Conservation (phyloP, 2,329 filamentous ascomycete genomes). For the Calonectria naviculata region DNA sequence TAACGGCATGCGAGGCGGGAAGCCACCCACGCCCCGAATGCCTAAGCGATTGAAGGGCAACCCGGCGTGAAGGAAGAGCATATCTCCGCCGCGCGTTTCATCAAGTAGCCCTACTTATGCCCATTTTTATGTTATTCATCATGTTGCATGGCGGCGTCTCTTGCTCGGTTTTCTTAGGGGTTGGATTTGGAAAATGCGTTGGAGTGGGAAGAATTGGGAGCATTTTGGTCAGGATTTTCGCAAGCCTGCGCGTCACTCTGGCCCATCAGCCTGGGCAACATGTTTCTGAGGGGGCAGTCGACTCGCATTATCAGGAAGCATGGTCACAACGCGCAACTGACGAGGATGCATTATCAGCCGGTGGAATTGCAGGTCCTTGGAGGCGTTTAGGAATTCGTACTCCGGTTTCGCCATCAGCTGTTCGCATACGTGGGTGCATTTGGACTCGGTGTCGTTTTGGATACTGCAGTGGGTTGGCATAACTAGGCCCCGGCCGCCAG, state of each 20-base stretch:
- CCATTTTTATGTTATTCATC: slow-evolving; percentile 45
- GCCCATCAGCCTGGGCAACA: slow-evolving; percentile 19
- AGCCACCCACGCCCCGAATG: slow-evolving; percentile 68
- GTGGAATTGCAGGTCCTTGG: slow-evolving; percentile 4
- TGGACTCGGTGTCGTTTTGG: slow-evolving; percentile 18
- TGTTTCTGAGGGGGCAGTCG: slow-evolving; percentile 22
- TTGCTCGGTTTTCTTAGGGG: slow-evolving; percentile 37
- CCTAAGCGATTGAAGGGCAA: slow-evolving; percentile 65
- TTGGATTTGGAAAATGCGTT: slow-evolving; percentile 36
- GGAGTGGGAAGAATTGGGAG: slow-evolving; percentile 34
- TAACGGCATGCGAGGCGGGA: slow-evolving; percentile 63
- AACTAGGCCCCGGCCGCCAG: slow-evolving; percentile 10
- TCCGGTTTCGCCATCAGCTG: slow-evolving; percentile 7
- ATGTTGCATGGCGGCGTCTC: slow-evolving; percentile 52
- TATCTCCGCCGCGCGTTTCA: slow-evolving; percentile 4
- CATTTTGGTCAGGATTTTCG: slow-evolving; percentile 34
- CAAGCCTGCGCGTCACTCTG: slow-evolving; percentile 16
- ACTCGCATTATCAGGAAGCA: slow-evolving; percentile 14
- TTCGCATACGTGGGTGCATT: slow-evolving; percentile 7
- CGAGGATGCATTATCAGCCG: neutral
- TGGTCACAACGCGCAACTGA: slow-evolving; percentile 13
- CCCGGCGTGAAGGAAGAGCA: slow-evolving; percentile 39
- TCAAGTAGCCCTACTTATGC: slow-evolving; percentile 31
- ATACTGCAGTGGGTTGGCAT: slow-evolving; percentile 22
- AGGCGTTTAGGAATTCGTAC: slow-evolving; percentile 16